Evolutionary conservation across 805 yeast genomes (phyloP).

Genomic region (baker's yeast (Saccharomyces cerevisiae)): DNA sequence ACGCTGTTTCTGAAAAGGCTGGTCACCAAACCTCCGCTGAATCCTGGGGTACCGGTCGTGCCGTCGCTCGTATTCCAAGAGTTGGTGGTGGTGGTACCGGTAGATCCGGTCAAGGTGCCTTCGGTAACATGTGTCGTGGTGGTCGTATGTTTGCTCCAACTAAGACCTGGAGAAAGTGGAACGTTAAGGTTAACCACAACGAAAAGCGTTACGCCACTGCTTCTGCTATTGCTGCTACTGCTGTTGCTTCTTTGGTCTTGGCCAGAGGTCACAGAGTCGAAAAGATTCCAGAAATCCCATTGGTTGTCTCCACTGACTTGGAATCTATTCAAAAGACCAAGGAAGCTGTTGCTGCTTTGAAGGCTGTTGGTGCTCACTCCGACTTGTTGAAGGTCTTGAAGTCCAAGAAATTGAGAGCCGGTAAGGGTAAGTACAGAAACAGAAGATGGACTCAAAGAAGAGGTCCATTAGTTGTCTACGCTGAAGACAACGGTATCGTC

Average conservation of each 20-base stretch:
- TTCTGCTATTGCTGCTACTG: conserved; percentile 98
- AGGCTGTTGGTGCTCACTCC: conserved; percentile 98
- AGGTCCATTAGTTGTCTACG: conserved; percentile 98
- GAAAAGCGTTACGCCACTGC: conserved; percentile 99
- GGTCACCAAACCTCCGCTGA: conserved; percentile 99
- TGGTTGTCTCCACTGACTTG: conserved; percentile 88
- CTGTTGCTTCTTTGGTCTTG: conserved; percentile 93
- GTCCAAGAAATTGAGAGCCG: conserved; percentile 98
- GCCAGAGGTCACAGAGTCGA: conserved; percentile 99
- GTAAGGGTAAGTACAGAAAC: conserved; percentile 99
- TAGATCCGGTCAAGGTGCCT: conserved; percentile 99
- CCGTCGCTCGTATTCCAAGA: conserved; percentile 99
- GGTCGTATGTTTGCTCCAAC: conserved; percentile 99
- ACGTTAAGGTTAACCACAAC: conserved; percentile 99
- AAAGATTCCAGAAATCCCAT: conserved; percentile 95
- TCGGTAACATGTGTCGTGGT: conserved; percentile 99
- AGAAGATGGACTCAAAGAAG: conserved; percentile 99
- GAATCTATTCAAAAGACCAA: conserved; percentile 94
- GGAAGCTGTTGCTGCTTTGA: conserved; percentile 96
- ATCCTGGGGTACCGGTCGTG: conserved; percentile 99
- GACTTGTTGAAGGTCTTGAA: conserved; percentile 96
- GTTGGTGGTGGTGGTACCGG: conserved; percentile 99
- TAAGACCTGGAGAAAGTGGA: conserved; percentile 99
- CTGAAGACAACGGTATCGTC: conserved; percentile 93
- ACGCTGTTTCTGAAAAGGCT: conserved; percentile 98